These are phyloP conservation scores for Hypoxylon sp. DNA, from an alignment of 2,329 filamentous ascomycete genomes.

Conservation along the genomic window DNA sequence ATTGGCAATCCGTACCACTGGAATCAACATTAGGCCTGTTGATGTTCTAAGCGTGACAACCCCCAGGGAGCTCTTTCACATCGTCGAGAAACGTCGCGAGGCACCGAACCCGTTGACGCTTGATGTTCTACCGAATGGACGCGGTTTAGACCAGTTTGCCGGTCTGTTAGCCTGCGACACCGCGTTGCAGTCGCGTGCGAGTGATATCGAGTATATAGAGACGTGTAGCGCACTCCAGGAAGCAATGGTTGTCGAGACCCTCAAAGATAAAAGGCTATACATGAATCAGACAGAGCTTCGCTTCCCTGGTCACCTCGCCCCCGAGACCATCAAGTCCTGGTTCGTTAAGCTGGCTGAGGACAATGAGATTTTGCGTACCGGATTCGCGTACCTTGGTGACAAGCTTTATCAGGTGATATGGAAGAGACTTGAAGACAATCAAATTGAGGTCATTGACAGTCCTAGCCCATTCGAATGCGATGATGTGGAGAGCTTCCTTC, in stretches of 20 bases:
- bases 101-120: background rate
- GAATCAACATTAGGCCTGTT: slow-evolving; percentile 64
- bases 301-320: slow-evolving; percentile 51
- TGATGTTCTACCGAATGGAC: background rate
- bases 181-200: slow-evolving; percentile 27
- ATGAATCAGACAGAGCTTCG: slow-evolving; percentile 79
- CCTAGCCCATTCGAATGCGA: slow-evolving; percentile 52
- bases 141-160: background rate
- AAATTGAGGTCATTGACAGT: slow-evolving; percentile 53
- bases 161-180: slow-evolving; percentile 20
- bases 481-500: slow-evolving; percentile 54
- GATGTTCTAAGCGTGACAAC: slow-evolving; percentile 68
- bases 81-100: slow-evolving; percentile 9
- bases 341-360: slow-evolving; percentile 58
- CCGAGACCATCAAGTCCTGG: slow-evolving; percentile 55
- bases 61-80: slow-evolving; percentile 41
- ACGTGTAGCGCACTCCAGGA: slow-evolving; percentile 78
- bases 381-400: slow-evolving; percentile 68
- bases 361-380: slow-evolving; percentile 77
- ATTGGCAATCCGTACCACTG: slow-evolving; percentile 66
- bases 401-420: slow-evolving; percentile 72
- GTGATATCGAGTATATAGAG: slow-evolving; percentile 54
- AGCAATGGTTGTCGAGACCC: slow-evolving; percentile 82
- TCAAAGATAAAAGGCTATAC: slow-evolving; percentile 67
- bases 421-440: slow-evolving; percentile 54